These are phyloP conservation scores for Entomortierella lignicola DNA, from an alignment of 192 early-diverging fungal genomes.

Conservation along the genomic window DNA sequence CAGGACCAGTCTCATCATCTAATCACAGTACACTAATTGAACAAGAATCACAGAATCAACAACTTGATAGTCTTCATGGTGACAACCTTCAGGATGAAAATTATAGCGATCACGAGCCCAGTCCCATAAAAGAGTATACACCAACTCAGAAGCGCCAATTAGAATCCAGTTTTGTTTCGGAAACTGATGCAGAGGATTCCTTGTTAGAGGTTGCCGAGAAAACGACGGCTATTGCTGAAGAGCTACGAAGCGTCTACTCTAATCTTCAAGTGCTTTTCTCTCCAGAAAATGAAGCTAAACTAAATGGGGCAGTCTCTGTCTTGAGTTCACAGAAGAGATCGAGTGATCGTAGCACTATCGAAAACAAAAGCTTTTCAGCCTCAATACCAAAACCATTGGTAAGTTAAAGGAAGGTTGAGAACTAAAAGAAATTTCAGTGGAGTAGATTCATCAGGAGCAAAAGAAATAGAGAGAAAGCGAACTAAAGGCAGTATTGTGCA, in stretches of 20 bases:
- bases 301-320: conserved; percentile 22
- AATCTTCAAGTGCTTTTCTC: conserved; percentile 49
- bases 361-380: not conserved
- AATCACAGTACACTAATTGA: conserved; percentile 15
- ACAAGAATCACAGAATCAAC: not conserved
- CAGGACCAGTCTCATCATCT: not conserved
- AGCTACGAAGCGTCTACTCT: conserved; percentile 31
- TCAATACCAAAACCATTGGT: conserved; percentile 20
- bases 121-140: not conserved
- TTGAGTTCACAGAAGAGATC: conserved; percentile 25
- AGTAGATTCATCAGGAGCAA: not conserved
- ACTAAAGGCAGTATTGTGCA: no score
- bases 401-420: conserved; percentile 1
- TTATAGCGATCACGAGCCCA: not conserved
- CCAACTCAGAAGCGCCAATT: not conserved
- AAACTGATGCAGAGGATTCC: conserved; percentile 14
- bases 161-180: not conserved
- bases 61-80: not conserved
- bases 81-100: not conserved
- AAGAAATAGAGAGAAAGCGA: no score
- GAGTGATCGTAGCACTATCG: not conserved
- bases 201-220: conserved; percentile 35
- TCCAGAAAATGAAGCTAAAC: conserved; percentile 42
- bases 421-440: no score
- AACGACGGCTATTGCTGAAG: conserved; percentile 26